Evolutionary conservation across 2,329 filamentous ascomycete genomes (phyloP).

Genomic region (Gnomoniopsis smithogilvyi): DNA sequence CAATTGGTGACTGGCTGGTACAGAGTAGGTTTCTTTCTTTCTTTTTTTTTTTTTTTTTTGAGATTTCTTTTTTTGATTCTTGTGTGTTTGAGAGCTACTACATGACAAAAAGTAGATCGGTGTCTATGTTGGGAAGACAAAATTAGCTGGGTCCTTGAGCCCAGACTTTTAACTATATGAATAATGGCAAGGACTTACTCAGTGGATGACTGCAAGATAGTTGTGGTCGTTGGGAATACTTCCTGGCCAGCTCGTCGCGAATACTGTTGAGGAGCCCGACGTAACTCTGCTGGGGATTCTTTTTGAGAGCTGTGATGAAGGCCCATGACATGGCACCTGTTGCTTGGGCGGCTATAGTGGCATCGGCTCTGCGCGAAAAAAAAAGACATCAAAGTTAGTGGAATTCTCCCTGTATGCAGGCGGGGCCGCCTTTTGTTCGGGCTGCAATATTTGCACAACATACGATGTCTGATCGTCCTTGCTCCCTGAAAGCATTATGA

Average conservation of each 20-base stretch:
- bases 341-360: constrained; percentile 84
- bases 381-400: background rate
- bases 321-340: constrained; percentile 99
- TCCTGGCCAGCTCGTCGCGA: constrained; percentile 81
- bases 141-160: background rate
- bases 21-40: too few species aligned
- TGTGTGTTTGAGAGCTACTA: constrained; percentile 29
- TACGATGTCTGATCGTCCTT: constrained; percentile 95
- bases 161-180: too few species aligned
- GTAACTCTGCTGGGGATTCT: constrained; percentile 97
- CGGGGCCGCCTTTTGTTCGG: too few species aligned
- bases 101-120: constrained; percentile 62
- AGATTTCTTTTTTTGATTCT: too few species aligned
- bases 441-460: constrained; percentile 38
- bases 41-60: too few species aligned
- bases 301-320: constrained; percentile 88
- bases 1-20: too few species aligned
- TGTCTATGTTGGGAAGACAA: constrained; percentile 41
- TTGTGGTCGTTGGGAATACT: constrained; percentile 94
- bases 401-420: too few species aligned
- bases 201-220: constrained; percentile 95
- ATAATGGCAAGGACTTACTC: too few species aligned
- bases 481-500: constrained; percentile 96
- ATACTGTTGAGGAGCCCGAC: constrained; percentile 96
- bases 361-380: constrained; percentile 68